Percentiles rank a stretch among this genome's conserved stretches.
phyloP scores from a whole-genome alignment of 2,329 filamentous ascomycete species.

The Colletotrichum sp. region DNA sequence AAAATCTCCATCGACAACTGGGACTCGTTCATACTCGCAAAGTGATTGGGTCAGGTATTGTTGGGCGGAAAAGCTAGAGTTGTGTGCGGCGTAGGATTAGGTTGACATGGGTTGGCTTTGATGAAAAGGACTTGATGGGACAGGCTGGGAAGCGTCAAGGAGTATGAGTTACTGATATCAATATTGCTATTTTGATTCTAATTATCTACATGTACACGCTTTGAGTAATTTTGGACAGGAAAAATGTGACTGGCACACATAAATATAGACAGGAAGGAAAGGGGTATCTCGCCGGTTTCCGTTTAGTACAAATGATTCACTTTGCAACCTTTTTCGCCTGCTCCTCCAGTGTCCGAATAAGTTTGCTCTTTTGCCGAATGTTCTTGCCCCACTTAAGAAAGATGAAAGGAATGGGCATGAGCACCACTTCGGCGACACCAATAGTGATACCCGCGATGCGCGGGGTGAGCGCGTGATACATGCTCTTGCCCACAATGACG shows the following conservation, averaged over 20 bases:
- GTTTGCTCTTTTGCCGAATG: constrained; percentile 17
- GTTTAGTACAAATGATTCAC: background rate
- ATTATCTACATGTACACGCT: background rate
- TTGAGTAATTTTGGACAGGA: background rate
- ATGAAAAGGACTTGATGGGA: background rate
- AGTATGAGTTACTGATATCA: background rate
- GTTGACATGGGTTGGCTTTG: background rate
- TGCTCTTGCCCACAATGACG: constrained; percentile 62
- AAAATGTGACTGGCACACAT: constrained; percentile 6
- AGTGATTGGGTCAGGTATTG: background rate
- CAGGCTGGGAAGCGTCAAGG: background rate
- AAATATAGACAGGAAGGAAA: constrained; percentile 4
- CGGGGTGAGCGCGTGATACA: constrained; percentile 62
- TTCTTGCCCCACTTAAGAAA: constrained; percentile 52
- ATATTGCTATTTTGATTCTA: background rate
- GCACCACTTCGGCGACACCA: constrained; percentile 40
- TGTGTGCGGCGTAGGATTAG: background rate
- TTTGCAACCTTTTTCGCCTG: constrained; percentile 14
- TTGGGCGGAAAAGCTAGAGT: background rate
- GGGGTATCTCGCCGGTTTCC: constrained; percentile 11
- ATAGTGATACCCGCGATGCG: constrained; percentile 61
- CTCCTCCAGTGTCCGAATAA: constrained; percentile 18
- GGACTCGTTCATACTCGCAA: background rate
- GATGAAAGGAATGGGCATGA: constrained; percentile 67
- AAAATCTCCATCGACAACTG: accelerated